These are phyloP conservation scores for Myriangium duriaei DNA, from an alignment of 2,329 filamentous ascomycete genomes.

Conservation along the genomic window DNA sequence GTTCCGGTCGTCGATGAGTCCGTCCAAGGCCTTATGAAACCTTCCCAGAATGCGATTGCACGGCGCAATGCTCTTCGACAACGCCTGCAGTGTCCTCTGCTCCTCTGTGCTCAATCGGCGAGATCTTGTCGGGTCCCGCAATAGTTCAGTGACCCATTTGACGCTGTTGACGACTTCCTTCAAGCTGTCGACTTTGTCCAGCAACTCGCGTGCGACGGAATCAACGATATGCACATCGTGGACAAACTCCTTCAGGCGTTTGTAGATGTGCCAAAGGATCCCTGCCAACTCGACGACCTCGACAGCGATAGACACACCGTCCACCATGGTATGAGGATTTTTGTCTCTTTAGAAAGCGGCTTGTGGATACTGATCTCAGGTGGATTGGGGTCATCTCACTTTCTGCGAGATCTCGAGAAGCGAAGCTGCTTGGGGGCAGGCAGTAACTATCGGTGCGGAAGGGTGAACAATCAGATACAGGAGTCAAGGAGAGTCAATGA, in stretches of 20 bases:
- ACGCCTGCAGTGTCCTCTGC: neutral
- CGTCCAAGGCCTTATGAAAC: constrained; percentile 5
- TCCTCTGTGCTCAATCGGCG: constrained; percentile 2
- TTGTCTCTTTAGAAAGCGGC: too few relatives aligned
- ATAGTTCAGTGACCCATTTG: constrained; percentile 4
- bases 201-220: constrained; percentile 4
- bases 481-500: too few relatives aligned
- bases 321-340: too few relatives aligned
- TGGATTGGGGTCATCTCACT: too few relatives aligned
- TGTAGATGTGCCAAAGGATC: constrained; percentile 2
- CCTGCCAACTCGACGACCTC: constrained; percentile 4
- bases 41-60: constrained; percentile 5
- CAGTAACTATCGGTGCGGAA: too few relatives aligned
- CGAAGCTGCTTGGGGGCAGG: too few relatives aligned
- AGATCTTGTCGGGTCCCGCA: neutral
- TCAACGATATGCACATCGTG: constrained; percentile 3
- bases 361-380: too few relatives aligned
- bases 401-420: too few relatives aligned
- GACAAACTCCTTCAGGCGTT: constrained; percentile 3
- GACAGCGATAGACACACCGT: too few relatives aligned
- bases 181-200: constrained; percentile 4
- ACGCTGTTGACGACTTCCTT: neutral
- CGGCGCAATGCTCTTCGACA: constrained; percentile 3
- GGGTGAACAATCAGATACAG: too few relatives aligned
- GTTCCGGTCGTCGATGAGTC: constrained; percentile 1